Conservation (phyloP, 1,284 basidiomycete genomes). For the Pisolithus thermaeus region DNA sequence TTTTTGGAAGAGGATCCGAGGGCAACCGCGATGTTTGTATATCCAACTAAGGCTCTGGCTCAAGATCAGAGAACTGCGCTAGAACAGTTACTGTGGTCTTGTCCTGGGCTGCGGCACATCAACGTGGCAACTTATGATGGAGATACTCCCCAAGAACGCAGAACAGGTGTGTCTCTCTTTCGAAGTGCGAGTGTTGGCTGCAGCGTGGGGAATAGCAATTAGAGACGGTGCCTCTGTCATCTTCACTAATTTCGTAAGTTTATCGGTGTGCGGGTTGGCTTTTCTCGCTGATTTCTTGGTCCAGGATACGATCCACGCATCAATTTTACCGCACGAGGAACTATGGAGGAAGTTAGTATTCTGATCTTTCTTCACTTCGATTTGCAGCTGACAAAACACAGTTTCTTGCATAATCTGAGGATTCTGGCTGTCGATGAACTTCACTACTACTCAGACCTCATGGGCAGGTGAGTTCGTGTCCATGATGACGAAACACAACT, state of each 20-base stretch:
- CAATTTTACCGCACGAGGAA: constrained; percentile 82
- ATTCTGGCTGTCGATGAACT: constrained; percentile 83
- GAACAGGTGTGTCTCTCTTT: constrained; percentile 39
- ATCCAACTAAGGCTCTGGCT: constrained; percentile 91
- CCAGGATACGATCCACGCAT: constrained; percentile 87
- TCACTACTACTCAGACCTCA: constrained; percentile 71
- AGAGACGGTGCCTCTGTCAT: constrained; percentile 64
- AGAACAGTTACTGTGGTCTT: constrained; percentile 59
- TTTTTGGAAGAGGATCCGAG: constrained; percentile 59
- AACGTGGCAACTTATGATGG: constrained; percentile 83
- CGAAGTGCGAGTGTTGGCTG: not conserved
- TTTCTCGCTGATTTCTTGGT: constrained; percentile 1
- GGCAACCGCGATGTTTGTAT: constrained; percentile 80
- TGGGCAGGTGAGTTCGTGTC: constrained; percentile 53
- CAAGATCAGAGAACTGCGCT: constrained; percentile 80
- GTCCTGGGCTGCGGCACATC: constrained; percentile 58
- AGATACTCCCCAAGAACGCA: constrained; percentile 70
- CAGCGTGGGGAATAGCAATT: constrained; percentile 39
- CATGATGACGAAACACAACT: not conserved
- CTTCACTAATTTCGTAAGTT: constrained; percentile 69
- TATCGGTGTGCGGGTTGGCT: not conserved
- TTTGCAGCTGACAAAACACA: constrained; percentile 22
- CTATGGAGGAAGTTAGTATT: constrained; percentile 65
- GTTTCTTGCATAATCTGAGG: constrained; percentile 71
- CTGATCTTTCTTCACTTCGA: not conserved